A percentile compares a stretch with the other conserved stretches of the same genome.
Conservation (phyloP, 2,329 filamentous ascomycete genomes). For the Trichophyton simii region DNA sequence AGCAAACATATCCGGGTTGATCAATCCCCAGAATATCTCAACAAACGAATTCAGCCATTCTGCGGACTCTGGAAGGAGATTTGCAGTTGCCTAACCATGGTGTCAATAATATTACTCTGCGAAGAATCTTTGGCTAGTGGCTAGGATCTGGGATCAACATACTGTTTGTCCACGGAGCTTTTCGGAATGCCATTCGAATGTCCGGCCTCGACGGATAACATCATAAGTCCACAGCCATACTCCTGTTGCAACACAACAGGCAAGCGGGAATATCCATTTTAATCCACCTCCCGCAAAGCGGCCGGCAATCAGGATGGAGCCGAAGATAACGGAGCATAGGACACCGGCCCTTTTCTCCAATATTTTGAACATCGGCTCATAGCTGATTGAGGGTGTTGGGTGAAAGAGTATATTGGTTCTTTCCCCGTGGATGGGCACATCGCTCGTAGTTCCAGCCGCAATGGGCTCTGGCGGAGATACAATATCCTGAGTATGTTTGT, state of each 20-base stretch:
- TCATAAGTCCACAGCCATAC: constrained; percentile 88
- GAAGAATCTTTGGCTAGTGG: too few species aligned
- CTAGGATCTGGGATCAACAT: constrained; percentile 15
- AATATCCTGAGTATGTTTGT: constrained; percentile 73
- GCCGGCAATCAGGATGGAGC: constrained; percentile 63
- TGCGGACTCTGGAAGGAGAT: constrained; percentile 83
- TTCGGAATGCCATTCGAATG: constrained; percentile 80
- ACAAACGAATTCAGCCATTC: constrained; percentile 93
- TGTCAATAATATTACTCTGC: neutral
- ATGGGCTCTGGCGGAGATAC: constrained; percentile 84
- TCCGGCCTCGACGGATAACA: constrained; percentile 65
- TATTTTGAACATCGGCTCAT: constrained; percentile 70
- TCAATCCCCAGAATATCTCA: constrained; percentile 72
- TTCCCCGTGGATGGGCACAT: constrained; percentile 90
- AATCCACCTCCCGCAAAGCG: constrained; percentile 67
- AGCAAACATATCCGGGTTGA: constrained; percentile 93
- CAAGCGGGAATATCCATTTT: constrained; percentile 63
- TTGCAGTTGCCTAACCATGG: constrained; percentile 53
- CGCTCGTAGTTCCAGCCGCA: constrained; percentile 67
- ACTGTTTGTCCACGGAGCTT: constrained; percentile 69
- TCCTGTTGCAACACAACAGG: constrained; percentile 57
- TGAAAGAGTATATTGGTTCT: constrained; percentile 96
- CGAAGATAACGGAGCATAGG: constrained; percentile 57
- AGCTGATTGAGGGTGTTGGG: constrained; percentile 79
- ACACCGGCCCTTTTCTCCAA: constrained; percentile 63